These are phyloP conservation scores for Exserohilum rostratum DNA, from an alignment of 2,329 filamentous ascomycete genomes.

Conservation along the genomic window DNA sequence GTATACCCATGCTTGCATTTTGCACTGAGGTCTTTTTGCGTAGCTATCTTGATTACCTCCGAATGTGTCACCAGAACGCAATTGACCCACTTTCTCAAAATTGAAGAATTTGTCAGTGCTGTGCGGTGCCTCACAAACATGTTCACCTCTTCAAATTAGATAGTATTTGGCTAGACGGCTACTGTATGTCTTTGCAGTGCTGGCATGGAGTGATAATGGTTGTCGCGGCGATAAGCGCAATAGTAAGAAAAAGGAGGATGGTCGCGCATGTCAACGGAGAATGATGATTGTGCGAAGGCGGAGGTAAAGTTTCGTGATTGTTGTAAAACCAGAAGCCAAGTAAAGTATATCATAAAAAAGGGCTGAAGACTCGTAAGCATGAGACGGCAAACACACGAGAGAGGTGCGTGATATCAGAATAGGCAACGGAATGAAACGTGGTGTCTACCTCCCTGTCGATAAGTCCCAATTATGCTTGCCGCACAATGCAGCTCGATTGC, in stretches of 20 bases:
- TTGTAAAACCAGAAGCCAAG: background rate
- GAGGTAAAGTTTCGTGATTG: background rate
- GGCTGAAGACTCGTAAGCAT: background rate
- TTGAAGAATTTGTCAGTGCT: background rate
- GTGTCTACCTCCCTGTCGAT: background rate
- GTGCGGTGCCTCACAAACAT: background rate
- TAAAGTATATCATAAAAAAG: background rate
- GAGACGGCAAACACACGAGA: background rate
- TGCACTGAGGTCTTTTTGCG: slow-evolving; percentile 7
- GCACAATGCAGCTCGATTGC: background rate
- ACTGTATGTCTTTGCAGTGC: background rate
- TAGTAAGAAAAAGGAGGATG: background rate
- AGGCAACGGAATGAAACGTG: background rate
- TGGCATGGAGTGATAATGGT: background rate
- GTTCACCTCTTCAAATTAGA: background rate
- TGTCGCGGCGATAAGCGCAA: background rate
- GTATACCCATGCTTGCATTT: slow-evolving; percentile 45
- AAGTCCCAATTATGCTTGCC: background rate
- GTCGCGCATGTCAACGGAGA: background rate
- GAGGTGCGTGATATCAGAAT: background rate
- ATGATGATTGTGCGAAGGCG: too few species aligned
- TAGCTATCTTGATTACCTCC: slow-evolving; percentile 1
- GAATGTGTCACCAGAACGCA: background rate
- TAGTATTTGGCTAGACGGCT: background rate
- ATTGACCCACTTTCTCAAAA: background rate